Conservation (phyloP, 2,329 filamentous ascomycete species). For the Sphaerulina vaccinii region DNA sequence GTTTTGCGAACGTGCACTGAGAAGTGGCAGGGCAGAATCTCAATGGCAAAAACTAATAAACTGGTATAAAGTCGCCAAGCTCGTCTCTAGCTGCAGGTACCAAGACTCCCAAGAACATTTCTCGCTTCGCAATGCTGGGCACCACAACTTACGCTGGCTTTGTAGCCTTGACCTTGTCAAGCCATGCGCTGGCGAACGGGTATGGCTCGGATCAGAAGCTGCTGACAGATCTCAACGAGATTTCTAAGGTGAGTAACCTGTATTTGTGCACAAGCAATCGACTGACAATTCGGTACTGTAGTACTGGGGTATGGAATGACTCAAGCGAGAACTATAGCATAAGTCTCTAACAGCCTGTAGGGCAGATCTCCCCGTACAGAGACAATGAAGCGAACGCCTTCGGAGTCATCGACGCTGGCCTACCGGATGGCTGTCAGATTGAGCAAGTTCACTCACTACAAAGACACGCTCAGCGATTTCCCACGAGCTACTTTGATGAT, state of each 20-base stretch:
- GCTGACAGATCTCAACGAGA: slow-evolving; percentile 36
- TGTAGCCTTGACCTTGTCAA: background rate
- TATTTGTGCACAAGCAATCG: background rate
- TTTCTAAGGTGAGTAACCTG: slow-evolving; percentile 43
- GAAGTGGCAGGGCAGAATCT: too few species aligned
- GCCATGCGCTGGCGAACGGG: background rate
- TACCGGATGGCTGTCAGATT: slow-evolving; percentile 56
- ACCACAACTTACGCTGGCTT: background rate
- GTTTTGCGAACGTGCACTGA: too few species aligned
- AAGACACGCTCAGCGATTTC: slow-evolving; percentile 56
- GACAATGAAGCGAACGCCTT: slow-evolving; percentile 50
- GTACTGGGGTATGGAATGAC: too few species aligned
- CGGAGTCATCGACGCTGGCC: slow-evolving; percentile 49
- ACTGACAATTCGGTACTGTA: background rate
- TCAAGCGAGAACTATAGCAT: too few species aligned
- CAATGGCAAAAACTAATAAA: too few species aligned
- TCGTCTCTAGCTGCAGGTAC: background rate
- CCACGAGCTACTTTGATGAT: slow-evolving; percentile 49
- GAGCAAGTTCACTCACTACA: slow-evolving; percentile 56
- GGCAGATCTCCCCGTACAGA: slow-evolving; percentile 48
- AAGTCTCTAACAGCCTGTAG: slow-evolving; percentile 1
- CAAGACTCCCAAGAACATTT: background rate
- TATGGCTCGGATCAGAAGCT: slow-evolving; percentile 18
- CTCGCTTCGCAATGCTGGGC: background rate
- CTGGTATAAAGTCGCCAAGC: too few species aligned